These are phyloP conservation scores for Erysimum cheiranthoides DNA, from an alignment of 345 rosid genomes.

Conservation along the genomic window DNA sequence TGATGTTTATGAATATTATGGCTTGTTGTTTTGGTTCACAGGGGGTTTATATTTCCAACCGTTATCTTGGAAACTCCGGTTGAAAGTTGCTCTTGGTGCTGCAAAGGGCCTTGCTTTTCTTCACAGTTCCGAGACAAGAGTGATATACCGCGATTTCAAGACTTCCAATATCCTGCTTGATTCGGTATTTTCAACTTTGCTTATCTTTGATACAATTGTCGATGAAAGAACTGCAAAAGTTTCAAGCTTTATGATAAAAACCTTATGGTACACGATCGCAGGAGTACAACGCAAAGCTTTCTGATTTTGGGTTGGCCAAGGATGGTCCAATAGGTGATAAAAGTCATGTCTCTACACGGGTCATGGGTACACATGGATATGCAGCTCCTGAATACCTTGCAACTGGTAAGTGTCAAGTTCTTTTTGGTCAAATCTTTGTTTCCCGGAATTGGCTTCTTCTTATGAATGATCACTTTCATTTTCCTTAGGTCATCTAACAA, in stretches of 20 bases:
- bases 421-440: constrained; percentile 14
- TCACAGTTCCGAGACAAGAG: constrained; percentile 90
- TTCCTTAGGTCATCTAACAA: constrained; percentile 81
- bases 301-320: constrained; percentile 95
- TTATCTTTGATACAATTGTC: constrained; percentile 11
- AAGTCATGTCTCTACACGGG: constrained; percentile 89
- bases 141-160: constrained; percentile 95
- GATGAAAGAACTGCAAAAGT: not conserved
- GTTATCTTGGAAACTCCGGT: constrained; percentile 50
- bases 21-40: constrained; percentile 11
- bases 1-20: constrained; percentile 14
- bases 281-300: constrained; percentile 86
- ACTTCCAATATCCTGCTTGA: constrained; percentile 95
- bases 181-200: constrained; percentile 57
- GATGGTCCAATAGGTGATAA: constrained; percentile 89
- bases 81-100: constrained; percentile 92
- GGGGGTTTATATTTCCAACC: constrained; percentile 41
- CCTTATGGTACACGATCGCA: constrained; percentile 38
- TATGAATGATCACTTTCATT: constrained; percentile 39
- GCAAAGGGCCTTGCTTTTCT: constrained; percentile 98
- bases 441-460: constrained; percentile 61
- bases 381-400: constrained; percentile 97
- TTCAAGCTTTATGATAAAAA: constrained; percentile 6
- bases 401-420: constrained; percentile 58
- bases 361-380: constrained; percentile 93